phyloP scores from a whole-genome alignment of 129 eudicot species.

The Flaveria ramosissima region DNA sequence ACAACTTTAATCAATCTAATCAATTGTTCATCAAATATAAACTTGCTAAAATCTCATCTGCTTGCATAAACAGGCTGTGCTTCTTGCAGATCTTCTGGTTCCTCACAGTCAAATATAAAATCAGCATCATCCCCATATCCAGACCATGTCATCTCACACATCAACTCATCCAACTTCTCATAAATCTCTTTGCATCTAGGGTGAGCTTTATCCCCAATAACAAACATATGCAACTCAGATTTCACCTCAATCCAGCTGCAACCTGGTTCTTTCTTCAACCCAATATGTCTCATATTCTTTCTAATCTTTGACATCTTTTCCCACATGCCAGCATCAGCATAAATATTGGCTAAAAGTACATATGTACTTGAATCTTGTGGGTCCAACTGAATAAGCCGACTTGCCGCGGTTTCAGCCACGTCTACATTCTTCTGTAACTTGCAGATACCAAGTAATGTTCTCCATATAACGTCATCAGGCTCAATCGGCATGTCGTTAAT shows the following conservation, averaged over 20 bases:
- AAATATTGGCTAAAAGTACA: slow-evolving; percentile 72
- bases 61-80: background rate
- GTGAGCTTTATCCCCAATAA: slow-evolving; percentile 73
- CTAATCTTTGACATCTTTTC: slow-evolving; percentile 55
- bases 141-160: slow-evolving; percentile 56
- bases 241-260: slow-evolving; percentile 94
- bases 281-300: slow-evolving; percentile 51
- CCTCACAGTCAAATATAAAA: slow-evolving; percentile 20
- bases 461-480: slow-evolving; percentile 92
- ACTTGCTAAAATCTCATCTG: background rate
- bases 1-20: background rate
- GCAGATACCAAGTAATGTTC: slow-evolving; percentile 79
- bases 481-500: slow-evolving; percentile 73
- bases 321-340: slow-evolving; percentile 92
- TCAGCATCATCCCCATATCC: slow-evolving; percentile 32
- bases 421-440: slow-evolving; percentile 79
- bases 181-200: slow-evolving; percentile 68
- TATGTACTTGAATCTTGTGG: slow-evolving; percentile 82
- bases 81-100: slow-evolving; percentile 18
- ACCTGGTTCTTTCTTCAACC: slow-evolving; percentile 88
- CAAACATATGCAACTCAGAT: slow-evolving; percentile 80
- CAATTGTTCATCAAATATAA: background rate
- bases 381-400: slow-evolving; percentile 55
- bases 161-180: slow-evolving; percentile 50
- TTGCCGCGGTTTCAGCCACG: slow-evolving; percentile 79